These are phyloP conservation scores for Dryadomyces quercus-mongolicae DNA, from an alignment of 2,329 filamentous ascomycete genomes.

Conservation along the genomic window DNA sequence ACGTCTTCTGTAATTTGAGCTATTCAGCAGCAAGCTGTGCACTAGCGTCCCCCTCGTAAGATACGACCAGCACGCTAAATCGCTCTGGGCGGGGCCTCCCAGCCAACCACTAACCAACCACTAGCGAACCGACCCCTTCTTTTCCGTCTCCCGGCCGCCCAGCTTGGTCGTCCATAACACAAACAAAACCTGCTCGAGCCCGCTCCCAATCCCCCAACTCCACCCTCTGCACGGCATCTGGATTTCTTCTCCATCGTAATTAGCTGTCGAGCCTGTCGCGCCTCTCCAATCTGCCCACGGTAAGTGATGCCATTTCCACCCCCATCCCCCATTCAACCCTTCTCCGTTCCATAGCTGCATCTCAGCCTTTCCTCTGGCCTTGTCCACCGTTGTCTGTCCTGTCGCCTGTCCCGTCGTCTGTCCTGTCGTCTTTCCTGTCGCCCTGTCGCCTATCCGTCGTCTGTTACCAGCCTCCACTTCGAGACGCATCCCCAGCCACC, in stretches of 20 bases:
- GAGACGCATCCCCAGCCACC: not conserved
- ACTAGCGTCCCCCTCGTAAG: not conserved
- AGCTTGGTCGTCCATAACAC: slow-evolving; percentile 9
- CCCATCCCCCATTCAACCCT: not conserved
- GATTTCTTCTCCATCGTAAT: slow-evolving; percentile 8
- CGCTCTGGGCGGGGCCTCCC: not conserved
- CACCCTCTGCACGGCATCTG: slow-evolving; percentile 7
- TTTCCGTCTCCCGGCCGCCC: slow-evolving; percentile 12
- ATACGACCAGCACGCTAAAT: not conserved
- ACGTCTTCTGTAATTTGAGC: not conserved
- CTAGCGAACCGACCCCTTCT: not conserved
- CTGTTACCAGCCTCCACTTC: too few species aligned
- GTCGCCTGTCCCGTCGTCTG: not conserved
- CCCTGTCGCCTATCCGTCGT: not conserved
- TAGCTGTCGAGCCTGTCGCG: not conserved
- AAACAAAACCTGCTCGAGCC: slow-evolving; percentile 10
- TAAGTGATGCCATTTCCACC: slow-evolving; percentile 1
- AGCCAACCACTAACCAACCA: not conserved
- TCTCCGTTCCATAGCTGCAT: not conserved
- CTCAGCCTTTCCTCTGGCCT: not conserved
- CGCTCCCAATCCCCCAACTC: slow-evolving; percentile 5
- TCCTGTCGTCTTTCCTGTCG: not conserved
- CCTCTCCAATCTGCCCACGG: not conserved
- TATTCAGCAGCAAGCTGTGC: not conserved
- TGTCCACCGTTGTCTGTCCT: not conserved